Conservation (phyloP, 2,329 filamentous ascomycete genomes). For the Claviceps sp. region DNA sequence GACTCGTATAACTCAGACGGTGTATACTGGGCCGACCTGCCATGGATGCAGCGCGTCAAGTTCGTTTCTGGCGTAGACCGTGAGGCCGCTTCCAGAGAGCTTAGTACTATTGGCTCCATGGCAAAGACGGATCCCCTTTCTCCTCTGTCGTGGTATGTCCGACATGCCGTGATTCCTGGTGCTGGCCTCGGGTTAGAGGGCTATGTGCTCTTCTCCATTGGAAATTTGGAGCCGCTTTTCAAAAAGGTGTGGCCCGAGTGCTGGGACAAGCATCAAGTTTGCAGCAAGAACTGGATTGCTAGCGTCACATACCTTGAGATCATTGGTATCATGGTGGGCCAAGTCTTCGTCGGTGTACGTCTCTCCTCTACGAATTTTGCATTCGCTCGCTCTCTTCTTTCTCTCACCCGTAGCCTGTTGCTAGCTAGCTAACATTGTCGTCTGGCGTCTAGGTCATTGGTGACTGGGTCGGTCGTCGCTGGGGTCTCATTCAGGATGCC, state of each 20-base stretch:
- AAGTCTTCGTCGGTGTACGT: conserved; percentile 70
- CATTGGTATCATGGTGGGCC: conserved; percentile 86
- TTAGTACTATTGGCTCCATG: conserved; percentile 57
- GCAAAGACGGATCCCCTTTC: conserved; percentile 76
- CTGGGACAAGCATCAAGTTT: conserved; percentile 56
- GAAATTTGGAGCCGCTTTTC: conserved; percentile 78
- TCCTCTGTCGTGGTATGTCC: conserved; percentile 74
- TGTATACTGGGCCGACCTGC: conserved; percentile 86
- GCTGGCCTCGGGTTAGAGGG: conserved; percentile 87
- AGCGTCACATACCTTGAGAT: conserved; percentile 87
- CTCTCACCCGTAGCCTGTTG: background rate
- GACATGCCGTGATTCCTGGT: conserved; percentile 83
- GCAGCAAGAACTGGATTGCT: conserved; percentile 67
- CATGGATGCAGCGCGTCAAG: conserved; percentile 50
- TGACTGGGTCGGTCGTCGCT: conserved; percentile 76
- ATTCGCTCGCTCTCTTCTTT: background rate
- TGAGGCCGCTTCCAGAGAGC: conserved; percentile 55
- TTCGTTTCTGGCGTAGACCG: conserved; percentile 68
- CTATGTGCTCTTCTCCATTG: conserved; percentile 94
- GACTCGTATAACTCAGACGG: conserved; percentile 76
- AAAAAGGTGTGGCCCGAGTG: conserved; percentile 60
- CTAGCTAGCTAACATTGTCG: background rate
- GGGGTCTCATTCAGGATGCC: conserved; percentile 92
- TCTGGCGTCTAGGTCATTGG: conserved; percentile 33
- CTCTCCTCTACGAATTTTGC: background rate